Evolutionary conservation across 805 yeast species (phyloP).

Genomic region (Ogataea glucozyma): DNA sequence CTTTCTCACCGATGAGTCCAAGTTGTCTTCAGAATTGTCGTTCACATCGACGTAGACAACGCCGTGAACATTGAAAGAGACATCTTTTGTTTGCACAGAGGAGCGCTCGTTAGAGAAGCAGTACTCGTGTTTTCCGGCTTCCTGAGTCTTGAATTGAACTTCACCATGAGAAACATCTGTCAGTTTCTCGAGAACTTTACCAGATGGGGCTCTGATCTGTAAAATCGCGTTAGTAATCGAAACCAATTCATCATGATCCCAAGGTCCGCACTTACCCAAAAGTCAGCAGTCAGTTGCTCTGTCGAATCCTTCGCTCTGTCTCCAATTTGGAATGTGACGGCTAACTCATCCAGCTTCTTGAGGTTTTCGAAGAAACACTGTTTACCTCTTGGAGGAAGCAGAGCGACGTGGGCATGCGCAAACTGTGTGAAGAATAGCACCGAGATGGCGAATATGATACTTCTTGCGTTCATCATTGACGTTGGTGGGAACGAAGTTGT

Average conservation of each 20-base stretch:
- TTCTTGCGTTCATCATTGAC: slow-evolving; percentile 6
- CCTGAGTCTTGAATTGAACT: slow-evolving; percentile 61
- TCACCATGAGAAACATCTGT: slow-evolving; percentile 79
- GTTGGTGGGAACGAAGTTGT: not conserved
- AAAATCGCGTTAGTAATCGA: slow-evolving; percentile 2
- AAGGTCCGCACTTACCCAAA: slow-evolving; percentile 43
- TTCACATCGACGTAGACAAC: slow-evolving; percentile 81
- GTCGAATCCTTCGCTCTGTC: slow-evolving; percentile 76
- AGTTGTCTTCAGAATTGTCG: slow-evolving; percentile 63
- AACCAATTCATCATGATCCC: not conserved
- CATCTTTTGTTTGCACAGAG: slow-evolving; percentile 75
- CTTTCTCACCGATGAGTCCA: slow-evolving; percentile 81
- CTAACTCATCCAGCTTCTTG: slow-evolving; percentile 80
- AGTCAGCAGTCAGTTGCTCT: slow-evolving; percentile 67
- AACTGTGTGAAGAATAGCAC: slow-evolving; percentile 19
- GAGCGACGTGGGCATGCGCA: slow-evolving; percentile 69
- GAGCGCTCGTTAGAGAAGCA: slow-evolving; percentile 90
- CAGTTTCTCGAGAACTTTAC: slow-evolving; percentile 51
- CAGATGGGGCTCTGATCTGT: slow-evolving; percentile 37
- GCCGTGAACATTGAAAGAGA: slow-evolving; percentile 93
- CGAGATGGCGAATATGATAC: slow-evolving; percentile 11
- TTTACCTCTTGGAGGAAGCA: slow-evolving; percentile 79
- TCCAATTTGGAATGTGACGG: slow-evolving; percentile 91
- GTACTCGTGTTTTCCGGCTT: slow-evolving; percentile 75
- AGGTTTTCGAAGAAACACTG: slow-evolving; percentile 86